Evolutionary conservation across 139 green algal species (phyloP).

Genomic region (Haematococcus lacustris): DNA sequence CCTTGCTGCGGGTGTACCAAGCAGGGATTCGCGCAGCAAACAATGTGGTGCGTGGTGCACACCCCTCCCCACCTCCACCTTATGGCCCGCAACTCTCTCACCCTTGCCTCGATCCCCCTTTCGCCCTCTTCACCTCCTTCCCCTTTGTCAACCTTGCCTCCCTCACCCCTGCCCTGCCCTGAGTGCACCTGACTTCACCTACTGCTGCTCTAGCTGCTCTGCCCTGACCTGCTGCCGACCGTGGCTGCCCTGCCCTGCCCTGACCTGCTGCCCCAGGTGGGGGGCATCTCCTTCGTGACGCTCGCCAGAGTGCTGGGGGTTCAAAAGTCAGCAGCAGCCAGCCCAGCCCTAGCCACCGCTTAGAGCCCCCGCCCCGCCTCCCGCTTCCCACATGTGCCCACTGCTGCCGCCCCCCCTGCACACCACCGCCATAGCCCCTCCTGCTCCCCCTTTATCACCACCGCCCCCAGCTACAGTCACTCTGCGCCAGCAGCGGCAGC

Average conservation of each 20-base stretch:
- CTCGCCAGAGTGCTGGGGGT: conserved; percentile 80
- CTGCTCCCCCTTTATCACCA: too few relatives aligned
- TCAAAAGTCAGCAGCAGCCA: conserved; percentile 63
- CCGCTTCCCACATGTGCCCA: too few relatives aligned
- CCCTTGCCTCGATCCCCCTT: neutral
- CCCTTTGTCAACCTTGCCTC: neutral
- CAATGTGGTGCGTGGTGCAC: conserved; percentile 75
- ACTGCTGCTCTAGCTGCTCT: neutral
- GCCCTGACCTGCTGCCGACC: neutral
- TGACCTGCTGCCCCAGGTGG: conserved; percentile 47
- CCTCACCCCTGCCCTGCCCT: neutral
- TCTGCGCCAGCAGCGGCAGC: too few relatives aligned
- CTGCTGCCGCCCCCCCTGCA: too few relatives aligned
- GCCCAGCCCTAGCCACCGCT: too few relatives aligned
- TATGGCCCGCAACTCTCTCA: neutral
- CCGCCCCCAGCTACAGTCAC: too few relatives aligned
- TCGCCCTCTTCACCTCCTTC: neutral
- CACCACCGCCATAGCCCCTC: too few relatives aligned
- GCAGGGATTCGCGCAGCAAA: conserved; percentile 75
- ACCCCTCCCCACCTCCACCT: neutral
- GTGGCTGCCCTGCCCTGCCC: conserved; percentile 54
- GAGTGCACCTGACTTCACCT: too few relatives aligned
- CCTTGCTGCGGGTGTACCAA: conserved; percentile 71
- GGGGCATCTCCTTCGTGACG: conserved; percentile 79
- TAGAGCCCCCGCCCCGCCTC: too few relatives aligned